phyloP scores from a whole-genome alignment of 179 eudicot species.

The Silene vulgaris region DNA sequence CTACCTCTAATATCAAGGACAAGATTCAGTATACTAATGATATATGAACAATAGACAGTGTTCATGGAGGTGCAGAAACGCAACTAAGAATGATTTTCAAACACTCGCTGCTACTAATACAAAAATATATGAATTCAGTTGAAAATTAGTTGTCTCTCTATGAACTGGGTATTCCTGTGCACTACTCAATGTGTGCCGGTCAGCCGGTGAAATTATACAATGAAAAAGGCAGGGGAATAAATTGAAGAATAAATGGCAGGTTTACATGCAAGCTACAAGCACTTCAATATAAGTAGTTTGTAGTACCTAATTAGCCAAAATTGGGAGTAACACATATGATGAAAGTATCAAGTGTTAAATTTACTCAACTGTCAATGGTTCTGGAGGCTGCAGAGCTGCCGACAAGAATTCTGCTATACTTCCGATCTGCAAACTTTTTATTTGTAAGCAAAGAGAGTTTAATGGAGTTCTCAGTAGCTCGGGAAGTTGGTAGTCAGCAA shows the following conservation, averaged over 20 bases:
- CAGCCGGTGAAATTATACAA: not conserved
- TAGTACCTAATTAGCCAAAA: not conserved
- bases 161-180: not conserved
- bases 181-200: not conserved
- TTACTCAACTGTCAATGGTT: constrained; percentile 68
- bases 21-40: not conserved
- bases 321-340: not conserved
- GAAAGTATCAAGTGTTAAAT: not conserved
- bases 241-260: not conserved
- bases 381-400: constrained; percentile 91
- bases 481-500: constrained; percentile 93
- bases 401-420: constrained; percentile 88
- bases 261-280: constrained; percentile 4
- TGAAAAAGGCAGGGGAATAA: not conserved
- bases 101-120: not conserved
- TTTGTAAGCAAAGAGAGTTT: constrained; percentile 96
- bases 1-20: constrained; percentile 3
- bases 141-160: not conserved
- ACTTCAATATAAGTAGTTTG: not conserved
- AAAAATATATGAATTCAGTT: constrained; percentile 1
- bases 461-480: constrained; percentile 88
- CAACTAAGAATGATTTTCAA: not conserved
- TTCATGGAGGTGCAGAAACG: not conserved
- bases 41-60: not conserved
- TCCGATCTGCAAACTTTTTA: constrained; percentile 82